phyloP scores from a whole-genome alignment of 768 basidiomycete genomes.

The Cyathus striatus region DNA sequence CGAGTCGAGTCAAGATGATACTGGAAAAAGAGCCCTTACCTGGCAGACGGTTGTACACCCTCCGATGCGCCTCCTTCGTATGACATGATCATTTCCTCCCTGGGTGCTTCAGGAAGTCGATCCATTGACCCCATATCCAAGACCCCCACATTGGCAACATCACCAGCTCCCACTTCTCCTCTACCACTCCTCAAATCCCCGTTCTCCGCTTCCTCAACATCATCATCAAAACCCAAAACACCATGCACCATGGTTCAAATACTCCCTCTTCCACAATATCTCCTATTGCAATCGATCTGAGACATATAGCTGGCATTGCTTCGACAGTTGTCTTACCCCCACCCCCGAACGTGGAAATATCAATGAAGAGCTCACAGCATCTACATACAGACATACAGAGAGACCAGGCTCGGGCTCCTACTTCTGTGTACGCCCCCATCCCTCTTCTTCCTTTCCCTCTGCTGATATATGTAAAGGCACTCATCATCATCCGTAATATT shows the following conservation, averaged over 20 bases:
- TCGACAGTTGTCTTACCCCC: constrained; percentile 51
- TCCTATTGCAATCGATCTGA: constrained; percentile 30
- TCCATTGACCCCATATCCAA: too few relatives aligned
- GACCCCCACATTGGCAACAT: too few relatives aligned
- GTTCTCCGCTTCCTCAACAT: constrained; percentile 13
- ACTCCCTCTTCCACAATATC: too few relatives aligned
- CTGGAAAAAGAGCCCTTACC: constrained; percentile 26
- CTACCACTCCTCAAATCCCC: constrained; percentile 6
- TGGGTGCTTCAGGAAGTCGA: too few relatives aligned
- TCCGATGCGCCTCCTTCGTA: constrained; percentile 36
- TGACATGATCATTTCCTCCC: constrained; percentile 15
- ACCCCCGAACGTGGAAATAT: constrained; percentile 33
- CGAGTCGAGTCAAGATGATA: constrained; percentile 20
- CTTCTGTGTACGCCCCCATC: too few relatives aligned
- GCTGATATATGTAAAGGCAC: not conserved
- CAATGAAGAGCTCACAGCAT: constrained; percentile 54
- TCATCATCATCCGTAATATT: too few relatives aligned
- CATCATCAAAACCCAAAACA: too few relatives aligned
- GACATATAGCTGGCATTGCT: constrained; percentile 51
- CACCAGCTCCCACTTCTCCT: constrained; percentile 8
- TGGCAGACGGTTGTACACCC: constrained; percentile 29
- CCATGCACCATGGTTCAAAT: constrained; percentile 34
- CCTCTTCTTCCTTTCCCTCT: constrained; percentile 1
- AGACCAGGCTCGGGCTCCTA: constrained; percentile 24
- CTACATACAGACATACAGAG: too few relatives aligned